Evolutionary conservation across 441 rosid genomes (phyloP).

Genomic region (Arabidopsis lyrata): DNA sequence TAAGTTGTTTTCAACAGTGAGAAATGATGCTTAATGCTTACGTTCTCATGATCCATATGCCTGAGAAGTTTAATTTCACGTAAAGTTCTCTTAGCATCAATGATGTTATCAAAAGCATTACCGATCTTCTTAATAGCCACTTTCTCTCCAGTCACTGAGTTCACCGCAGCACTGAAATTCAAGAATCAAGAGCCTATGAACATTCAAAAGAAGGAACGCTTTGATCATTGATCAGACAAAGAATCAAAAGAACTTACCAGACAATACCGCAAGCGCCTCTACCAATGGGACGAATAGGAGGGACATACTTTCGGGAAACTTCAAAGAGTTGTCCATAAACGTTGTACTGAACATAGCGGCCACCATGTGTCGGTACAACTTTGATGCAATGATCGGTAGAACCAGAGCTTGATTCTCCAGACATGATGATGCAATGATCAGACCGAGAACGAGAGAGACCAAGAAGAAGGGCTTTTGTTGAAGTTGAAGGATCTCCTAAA

Average conservation of each 20-base stretch:
- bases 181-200: slow-evolving; percentile 38
- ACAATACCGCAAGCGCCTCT: slow-evolving; percentile 85
- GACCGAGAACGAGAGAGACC: slow-evolving; percentile 33
- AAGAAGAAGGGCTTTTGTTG: slow-evolving; percentile 41
- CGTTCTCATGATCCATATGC: slow-evolving; percentile 98
- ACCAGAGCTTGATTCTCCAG: slow-evolving; percentile 60
- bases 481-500: slow-evolving; percentile 38
- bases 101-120: slow-evolving; percentile 95
- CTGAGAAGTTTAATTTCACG: slow-evolving; percentile 96
- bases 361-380: slow-evolving; percentile 69
- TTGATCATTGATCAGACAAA: slow-evolving; percentile 7
- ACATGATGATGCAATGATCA: slow-evolving; percentile 43
- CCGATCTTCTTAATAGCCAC: slow-evolving; percentile 97
- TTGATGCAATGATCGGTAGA: slow-evolving; percentile 59
- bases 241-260: slow-evolving; percentile 53
- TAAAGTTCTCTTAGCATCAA: slow-evolving; percentile 92
- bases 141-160: slow-evolving; percentile 82
- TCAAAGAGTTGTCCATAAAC: slow-evolving; percentile 76
- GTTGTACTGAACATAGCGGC: slow-evolving; percentile 73
- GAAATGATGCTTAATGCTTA: slow-evolving; percentile 41
- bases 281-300: slow-evolving; percentile 79
- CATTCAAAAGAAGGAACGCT: slow-evolving; percentile 14
- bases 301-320: slow-evolving; percentile 72
- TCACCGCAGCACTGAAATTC: slow-evolving; percentile 80
- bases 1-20: neutral